These are phyloP conservation scores for Aspergillus campestris DNA, from an alignment of 495 filamentous ascomycete genomes.

Conservation along the genomic window DNA sequence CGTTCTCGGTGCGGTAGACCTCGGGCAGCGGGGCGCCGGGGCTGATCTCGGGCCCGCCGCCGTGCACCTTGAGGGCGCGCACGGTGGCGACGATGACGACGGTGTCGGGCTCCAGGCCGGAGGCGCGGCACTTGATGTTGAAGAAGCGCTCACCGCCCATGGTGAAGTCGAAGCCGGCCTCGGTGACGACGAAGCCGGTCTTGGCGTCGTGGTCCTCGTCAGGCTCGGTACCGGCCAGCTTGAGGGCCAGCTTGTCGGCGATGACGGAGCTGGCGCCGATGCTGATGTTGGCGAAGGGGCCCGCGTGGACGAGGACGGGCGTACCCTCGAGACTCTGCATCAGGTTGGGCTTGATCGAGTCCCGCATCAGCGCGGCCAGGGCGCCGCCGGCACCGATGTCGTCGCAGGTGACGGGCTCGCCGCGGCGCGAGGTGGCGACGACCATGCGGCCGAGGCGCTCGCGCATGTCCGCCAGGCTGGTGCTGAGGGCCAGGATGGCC, in stretches of 20 bases:
- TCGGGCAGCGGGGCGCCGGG: conserved; percentile 75
- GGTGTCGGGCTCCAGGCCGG: conserved; percentile 82
- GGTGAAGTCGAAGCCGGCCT: conserved; percentile 98
- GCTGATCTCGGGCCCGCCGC: conserved; percentile 84
- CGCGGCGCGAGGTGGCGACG: conserved; percentile 73
- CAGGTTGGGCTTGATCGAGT: conserved; percentile 96
- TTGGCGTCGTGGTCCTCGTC: conserved; percentile 82
- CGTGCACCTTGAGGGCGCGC: conserved; percentile 92
- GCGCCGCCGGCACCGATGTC: conserved; percentile 91
- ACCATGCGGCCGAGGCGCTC: conserved; percentile 95
- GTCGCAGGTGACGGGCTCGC: conserved; percentile 92
- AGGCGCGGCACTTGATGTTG: conserved; percentile 98
- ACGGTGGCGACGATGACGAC: conserved; percentile 95
- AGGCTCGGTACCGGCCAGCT: conserved; percentile 90
- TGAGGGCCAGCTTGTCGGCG: conserved; percentile 90
- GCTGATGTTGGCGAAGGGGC: conserved; percentile 96
- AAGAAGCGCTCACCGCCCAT: conserved; percentile 99
- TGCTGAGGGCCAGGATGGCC: conserved; percentile 94
- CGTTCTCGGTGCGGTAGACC: conserved; percentile 86
- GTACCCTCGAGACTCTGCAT: conserved; percentile 98
- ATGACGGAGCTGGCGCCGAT: conserved; percentile 93
- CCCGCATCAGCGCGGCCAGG: conserved; percentile 89
- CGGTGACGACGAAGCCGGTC: conserved; percentile 91
- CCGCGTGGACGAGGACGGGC: conserved; percentile 93
- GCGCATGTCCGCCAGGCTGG: conserved; percentile 78